phyloP scores from a whole-genome alignment of 805 yeast species.

The Suhomyces canberraensis region DNA sequence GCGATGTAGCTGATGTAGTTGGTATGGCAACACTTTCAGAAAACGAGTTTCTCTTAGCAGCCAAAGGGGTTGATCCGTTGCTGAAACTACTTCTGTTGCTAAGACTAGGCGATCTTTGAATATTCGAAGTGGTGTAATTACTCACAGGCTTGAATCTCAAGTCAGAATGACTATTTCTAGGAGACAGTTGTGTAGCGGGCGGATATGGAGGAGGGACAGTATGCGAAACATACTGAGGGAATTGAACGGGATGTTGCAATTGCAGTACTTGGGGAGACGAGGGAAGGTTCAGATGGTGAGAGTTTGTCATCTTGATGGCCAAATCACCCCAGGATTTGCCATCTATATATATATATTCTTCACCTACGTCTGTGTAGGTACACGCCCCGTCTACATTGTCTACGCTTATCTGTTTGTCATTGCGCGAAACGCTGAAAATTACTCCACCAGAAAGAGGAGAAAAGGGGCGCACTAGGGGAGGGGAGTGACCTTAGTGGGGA shows the following conservation, averaged over 20 bases:
- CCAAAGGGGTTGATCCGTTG: conserved; percentile 1
- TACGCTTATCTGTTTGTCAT: conserved; percentile 1
- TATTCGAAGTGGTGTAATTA: conserved; percentile 9
- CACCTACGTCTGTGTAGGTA: background rate
- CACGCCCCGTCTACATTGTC: conserved; percentile 3
- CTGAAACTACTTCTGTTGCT: conserved; percentile 6
- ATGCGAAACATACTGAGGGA: background rate
- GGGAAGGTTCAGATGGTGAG: conserved; percentile 1
- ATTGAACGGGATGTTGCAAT: conserved; percentile 1
- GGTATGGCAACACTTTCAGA: conserved; percentile 5
- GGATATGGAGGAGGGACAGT: background rate
- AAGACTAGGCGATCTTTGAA: conserved; percentile 11
- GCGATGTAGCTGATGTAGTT: background rate
- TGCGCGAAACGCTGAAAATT: conserved; percentile 3
- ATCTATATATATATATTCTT: background rate
- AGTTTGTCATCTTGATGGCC: conserved; percentile 1
- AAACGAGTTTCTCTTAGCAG: conserved; percentile 7
- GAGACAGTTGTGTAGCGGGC: conserved; percentile 1
- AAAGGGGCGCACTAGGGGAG: conserved; percentile 3
- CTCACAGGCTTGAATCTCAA: background rate
- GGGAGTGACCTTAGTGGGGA: too few relatives aligned
- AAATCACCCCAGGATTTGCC: too few relatives aligned
- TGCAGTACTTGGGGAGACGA: conserved; percentile 2
- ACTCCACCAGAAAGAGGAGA: conserved; percentile 5
- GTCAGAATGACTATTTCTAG: conserved; percentile 3